Evolutionary conservation across 108 stramenopile genomes (phyloP), one percentile per base, ranked within the genome.

Genomic region (Nannochloropsis gaditana): DNA sequence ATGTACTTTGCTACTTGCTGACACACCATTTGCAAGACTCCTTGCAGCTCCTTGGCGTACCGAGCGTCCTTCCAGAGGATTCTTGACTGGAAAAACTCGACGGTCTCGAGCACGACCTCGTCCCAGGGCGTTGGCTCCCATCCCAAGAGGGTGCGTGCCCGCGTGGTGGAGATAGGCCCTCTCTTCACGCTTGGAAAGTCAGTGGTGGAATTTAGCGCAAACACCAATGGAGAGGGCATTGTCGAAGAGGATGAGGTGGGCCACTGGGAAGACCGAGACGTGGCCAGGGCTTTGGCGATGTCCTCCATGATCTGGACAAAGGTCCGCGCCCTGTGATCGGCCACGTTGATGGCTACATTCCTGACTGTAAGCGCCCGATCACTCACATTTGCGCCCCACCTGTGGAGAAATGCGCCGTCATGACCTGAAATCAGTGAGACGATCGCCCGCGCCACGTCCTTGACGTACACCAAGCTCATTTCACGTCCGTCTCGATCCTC

Each of bases 1-100:
- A n/a, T n/a, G n/a, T 73, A 73, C n/a, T 73, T 73, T 73, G 59
- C 59, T n/a, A 73, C 59, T 73, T 73, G 59, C 59, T 73, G 59
- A n/a, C 15, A n/a, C 8, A n/a, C 59, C 59, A 73, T 73, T 73
- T n/a, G 59, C 59, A 73, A 2, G 59, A 73, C 59, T 73, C 59
- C 59, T n/a, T 73, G 19, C 3, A 15, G 15, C 59, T 73, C 59
- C 59, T 73, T 73, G 3, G n/a, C 59, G 59, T n/a, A 73, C 19
- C 59, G 59, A 15, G 59, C 59, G 6, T 73, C 59, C 5, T 73
- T 15, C 59, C 59, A 73, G 4, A 73, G 19, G 59, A n/a, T n/a
- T 73, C n/a, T n/a, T 73, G 59, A 73, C 59, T 73, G 19, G 59
- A 73, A 73, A 8, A n/a, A 73, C 59, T 73, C 59, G 19, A 73